Percentiles rank a stretch among this genome's conserved stretches.
Conservation (phyloP, 2,329 filamentous ascomycete genomes). For the Fusarium globosum region DNA sequence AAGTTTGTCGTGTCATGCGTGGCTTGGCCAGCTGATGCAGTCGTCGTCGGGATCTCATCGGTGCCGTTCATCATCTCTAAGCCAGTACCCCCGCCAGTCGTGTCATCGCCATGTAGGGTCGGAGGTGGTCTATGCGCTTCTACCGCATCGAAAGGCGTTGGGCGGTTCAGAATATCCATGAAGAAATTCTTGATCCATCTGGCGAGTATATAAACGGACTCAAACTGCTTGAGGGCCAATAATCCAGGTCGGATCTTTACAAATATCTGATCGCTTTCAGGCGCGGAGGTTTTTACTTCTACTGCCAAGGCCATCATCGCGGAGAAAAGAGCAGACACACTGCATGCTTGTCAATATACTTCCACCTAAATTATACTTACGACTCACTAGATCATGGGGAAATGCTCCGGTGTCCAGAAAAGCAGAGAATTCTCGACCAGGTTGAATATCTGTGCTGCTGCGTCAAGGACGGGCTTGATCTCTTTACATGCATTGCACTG, state of each 20-base stretch:
- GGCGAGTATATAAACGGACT: slow-evolving; percentile 1
- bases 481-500: not conserved
- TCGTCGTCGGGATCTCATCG: no score
- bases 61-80: no score
- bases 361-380: no score
- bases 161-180: slow-evolving; percentile 17
- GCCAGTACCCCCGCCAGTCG: no score
- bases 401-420: not conserved
- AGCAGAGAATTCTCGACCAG: not conserved
- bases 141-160: fast-evolving
- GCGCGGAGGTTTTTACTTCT: fast-evolving
- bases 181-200: slow-evolving; percentile 27
- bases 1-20: not conserved
- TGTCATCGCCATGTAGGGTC: no score
- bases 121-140: not conserved
- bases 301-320: not conserved
- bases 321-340: not conserved
- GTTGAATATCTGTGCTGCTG: not conserved
- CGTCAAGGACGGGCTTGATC: fast-evolving
- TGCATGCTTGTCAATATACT: not conserved
- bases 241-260: not conserved
- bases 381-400: not conserved
- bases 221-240: slow-evolving; percentile 1
- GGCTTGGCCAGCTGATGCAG: not conserved
- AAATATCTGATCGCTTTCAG: not conserved